Base-by-base conservation (phyloP, 495 filamentous ascomycete species). In the Diplogelasinospora grovesii region DNA sequence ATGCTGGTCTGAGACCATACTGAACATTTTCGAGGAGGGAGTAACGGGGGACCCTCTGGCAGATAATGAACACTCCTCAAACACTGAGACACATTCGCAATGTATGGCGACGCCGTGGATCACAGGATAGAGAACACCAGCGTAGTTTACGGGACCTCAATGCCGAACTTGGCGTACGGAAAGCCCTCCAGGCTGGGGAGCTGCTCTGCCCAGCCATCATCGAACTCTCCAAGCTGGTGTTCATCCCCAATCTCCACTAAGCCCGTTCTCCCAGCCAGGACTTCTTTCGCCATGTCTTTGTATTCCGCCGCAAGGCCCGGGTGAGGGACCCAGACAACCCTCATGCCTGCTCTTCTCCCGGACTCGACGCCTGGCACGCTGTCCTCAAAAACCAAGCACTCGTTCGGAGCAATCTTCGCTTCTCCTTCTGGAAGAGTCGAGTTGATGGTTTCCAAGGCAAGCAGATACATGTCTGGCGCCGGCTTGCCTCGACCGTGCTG, bases 351-450 rank as follows among this genome's bases (percentile, higher is more conserved):
- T 46, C 89, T 70, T 33, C 89, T 61, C 16, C 83, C 89, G 4
- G 86, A 75, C 61, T 95, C 89, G 0, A 90, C 82, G 1, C 89
- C 89, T 0, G 83, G 78, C 9, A 94, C 86, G 13, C 79, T 80
- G 53, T 94, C 89, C 60, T 95, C 89, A 57, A 95, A 94, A 2
- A 95, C 89, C 9, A 95, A 64, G 64, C 87, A 93, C 60, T 95
- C 86, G 28, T 74, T 74, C 0, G 85, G 83, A 50, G 46, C 56
- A 30, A 63, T 60, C 28, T 41, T 21, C 5, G 15, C 8, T 2
- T 33, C 23, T 1, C 36, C 53, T 0, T 53, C 50, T 3, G 71
- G 48, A n/a, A 85, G 36, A 4, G 65, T 65, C 3, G 56, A 57
- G 60, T 94, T 95, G 36, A 95, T 78, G 0, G 72, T 75, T 61